Evolutionary conservation across 2,329 filamentous ascomycete genomes (phyloP).

Genomic region (Trichoderma sp.): DNA sequence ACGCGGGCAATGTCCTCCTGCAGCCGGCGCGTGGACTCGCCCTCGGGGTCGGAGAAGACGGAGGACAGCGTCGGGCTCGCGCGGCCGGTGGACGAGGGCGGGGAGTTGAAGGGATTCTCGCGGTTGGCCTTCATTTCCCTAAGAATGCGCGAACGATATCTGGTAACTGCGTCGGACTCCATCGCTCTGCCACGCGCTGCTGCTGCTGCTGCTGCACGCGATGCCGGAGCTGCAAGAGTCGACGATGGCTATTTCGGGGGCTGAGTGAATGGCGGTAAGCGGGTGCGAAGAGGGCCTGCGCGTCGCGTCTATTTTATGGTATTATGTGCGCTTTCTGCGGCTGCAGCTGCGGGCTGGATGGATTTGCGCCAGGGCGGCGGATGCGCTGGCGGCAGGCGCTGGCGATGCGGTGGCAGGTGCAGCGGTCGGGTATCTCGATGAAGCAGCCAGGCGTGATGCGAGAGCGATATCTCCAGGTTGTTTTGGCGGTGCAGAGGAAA

Average conservation of each 20-base stretch:
- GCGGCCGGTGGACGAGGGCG: constrained; percentile 60
- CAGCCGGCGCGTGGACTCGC: constrained; percentile 56
- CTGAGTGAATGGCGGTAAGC: constrained; percentile 27
- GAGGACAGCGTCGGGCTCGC: constrained; percentile 57
- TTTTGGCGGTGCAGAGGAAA: constrained; percentile 11
- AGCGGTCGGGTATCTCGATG: background rate
- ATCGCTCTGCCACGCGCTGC: constrained; percentile 40
- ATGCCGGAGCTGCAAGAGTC: constrained; percentile 32
- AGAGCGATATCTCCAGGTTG: background rate
- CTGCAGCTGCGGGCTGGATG: background rate
- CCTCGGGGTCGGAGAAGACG: constrained; percentile 56
- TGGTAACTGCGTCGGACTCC: constrained; percentile 46
- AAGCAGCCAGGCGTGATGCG: constrained; percentile 14
- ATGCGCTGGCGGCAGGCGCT: background rate
- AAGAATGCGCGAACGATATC: constrained; percentile 52
- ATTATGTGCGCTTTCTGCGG: background rate
- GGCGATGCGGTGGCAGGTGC: background rate
- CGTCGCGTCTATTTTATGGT: constrained; percentile 2
- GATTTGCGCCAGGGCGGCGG: constrained; percentile 10
- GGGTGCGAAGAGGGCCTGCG: background rate
- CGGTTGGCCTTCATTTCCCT: constrained; percentile 57
- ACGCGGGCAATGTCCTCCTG: constrained; percentile 53
- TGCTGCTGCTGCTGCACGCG: constrained; percentile 30
- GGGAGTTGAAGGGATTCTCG: constrained; percentile 61
- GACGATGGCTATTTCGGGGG: constrained; percentile 26